Evolutionary conservation across 177 flowering plant species (phyloP).

Genomic region (Vitis hybrid): DNA sequence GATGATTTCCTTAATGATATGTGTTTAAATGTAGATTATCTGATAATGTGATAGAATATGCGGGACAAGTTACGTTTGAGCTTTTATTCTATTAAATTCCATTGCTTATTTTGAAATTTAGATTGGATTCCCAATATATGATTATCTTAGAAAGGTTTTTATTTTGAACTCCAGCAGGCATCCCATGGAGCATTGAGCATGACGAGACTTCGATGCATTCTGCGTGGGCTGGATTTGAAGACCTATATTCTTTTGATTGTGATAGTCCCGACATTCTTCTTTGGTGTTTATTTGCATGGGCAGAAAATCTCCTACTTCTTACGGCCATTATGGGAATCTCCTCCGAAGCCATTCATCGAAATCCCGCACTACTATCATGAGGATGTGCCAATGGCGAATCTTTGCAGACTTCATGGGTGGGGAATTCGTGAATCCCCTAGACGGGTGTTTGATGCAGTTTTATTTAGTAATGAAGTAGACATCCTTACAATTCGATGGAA

Average conservation of each 20-base stretch:
- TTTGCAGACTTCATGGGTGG: constrained; percentile 92
- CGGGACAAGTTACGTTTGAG: not conserved
- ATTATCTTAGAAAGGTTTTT: constrained; percentile 10
- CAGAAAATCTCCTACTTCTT: constrained; percentile 76
- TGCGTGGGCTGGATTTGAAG: constrained; percentile 63
- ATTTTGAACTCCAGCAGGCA: constrained; percentile 38
- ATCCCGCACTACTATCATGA: constrained; percentile 81
- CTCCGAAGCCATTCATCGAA: constrained; percentile 68
- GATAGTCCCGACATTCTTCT: constrained; percentile 43
- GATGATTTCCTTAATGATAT: no score
- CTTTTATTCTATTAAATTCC: not conserved
- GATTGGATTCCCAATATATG: not conserved
- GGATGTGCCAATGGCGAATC: constrained; percentile 68
- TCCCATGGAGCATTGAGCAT: constrained; percentile 37
- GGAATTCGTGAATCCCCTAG: constrained; percentile 79
- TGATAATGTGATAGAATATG: no score
- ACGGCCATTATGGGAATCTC: constrained; percentile 84
- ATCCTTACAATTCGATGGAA: constrained; percentile 78
- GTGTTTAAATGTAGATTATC: no score
- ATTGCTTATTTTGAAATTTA: not conserved
- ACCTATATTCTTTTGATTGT: constrained; percentile 47
- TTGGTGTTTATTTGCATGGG: constrained; percentile 68
- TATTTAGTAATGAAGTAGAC: constrained; percentile 79
- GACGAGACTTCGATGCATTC: constrained; percentile 62
- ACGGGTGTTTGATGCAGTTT: constrained; percentile 79